These are phyloP conservation scores for Oryza meyeriana DNA, from an alignment of 176 grass and related monocot species.

Conservation along the genomic window DNA sequence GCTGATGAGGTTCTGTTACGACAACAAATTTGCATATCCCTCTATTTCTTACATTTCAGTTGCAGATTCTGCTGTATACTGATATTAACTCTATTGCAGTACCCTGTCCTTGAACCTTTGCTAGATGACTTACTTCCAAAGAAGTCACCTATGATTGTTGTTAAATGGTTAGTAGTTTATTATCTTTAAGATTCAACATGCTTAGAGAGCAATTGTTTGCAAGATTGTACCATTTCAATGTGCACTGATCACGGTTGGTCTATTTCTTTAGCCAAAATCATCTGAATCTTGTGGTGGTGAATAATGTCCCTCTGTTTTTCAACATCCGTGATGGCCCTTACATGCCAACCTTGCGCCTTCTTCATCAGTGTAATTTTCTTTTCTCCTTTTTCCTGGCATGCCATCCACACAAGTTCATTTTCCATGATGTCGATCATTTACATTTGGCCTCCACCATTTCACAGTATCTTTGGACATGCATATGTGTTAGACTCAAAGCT, in stretches of 20 bases:
- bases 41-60: constrained; percentile 4
- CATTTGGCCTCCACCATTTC: background rate
- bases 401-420: background rate
- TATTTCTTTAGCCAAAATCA: constrained; percentile 82
- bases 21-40: background rate
- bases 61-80: background rate
- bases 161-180: constrained; percentile 73
- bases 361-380: constrained; percentile 84
- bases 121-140: constrained; percentile 93
- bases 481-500: background rate
- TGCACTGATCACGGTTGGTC: background rate
- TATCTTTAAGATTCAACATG: background rate
- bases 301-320: constrained; percentile 94
- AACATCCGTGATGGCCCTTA: constrained; percentile 95
- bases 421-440: background rate
- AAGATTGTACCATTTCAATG: background rate
- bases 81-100: constrained; percentile 50
- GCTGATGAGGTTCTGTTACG: constrained; percentile 65
- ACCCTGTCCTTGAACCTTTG: constrained; percentile 84
- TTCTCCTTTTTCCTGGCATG: background rate
- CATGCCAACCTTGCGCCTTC: constrained; percentile 97
- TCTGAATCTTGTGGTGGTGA: constrained; percentile 98
- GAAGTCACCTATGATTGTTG: constrained; percentile 82
- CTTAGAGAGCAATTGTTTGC: background rate
- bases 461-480: background rate